Evolutionary conservation across 2,329 filamentous ascomycete species (phyloP), one percentile per base, ranked within the genome.

Genomic region (Cladophialophora carrionii): DNA sequence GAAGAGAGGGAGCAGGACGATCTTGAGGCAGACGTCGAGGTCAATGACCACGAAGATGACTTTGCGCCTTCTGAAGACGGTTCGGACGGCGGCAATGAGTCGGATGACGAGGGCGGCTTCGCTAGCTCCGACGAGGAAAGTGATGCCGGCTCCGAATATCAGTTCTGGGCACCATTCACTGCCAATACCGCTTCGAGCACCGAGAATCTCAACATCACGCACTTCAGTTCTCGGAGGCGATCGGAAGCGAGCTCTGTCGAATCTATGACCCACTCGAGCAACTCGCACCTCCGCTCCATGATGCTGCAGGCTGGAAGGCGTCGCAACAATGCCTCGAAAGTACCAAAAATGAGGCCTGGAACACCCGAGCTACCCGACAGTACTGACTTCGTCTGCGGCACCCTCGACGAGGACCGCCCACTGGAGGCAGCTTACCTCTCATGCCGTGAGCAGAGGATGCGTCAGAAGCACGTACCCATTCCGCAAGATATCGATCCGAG

Each of bases 371-470:
- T 99, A 10, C 95, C 95, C 1, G 95, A 99, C 76, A 97, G 93
- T 78, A 98, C 95, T 14, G 95, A 99, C 76, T 99, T 99, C 71
- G 95, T 99, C n/a, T 98, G 95, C 74, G 95, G 95, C 64, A 99
- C 95, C 0, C 83, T 99, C 22, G 95, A 99, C 71, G 95, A 99
- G 77, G 95, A 99, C 74, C 88, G 92, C 52, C 92, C 92, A 2
- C 80, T 98, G n/a, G 95, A 99, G 76, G 92, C 93, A 71, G 94
- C 92, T 0, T 99, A 97, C 76, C 85, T 96, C 62, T 90, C 91
- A 1, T 92, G 90, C 72, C 84, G 96, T 64, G 90, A 93, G 73
- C 88, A 91, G 62, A 88, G 90, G 70, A 89, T 92, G 72, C 88
- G 88, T 54, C 88, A 89, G 71, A 96, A 93, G 79, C 89, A 93